Conservation (phyloP, 2,329 filamentous ascomycete species). For the Fusarium falciforme region DNA sequence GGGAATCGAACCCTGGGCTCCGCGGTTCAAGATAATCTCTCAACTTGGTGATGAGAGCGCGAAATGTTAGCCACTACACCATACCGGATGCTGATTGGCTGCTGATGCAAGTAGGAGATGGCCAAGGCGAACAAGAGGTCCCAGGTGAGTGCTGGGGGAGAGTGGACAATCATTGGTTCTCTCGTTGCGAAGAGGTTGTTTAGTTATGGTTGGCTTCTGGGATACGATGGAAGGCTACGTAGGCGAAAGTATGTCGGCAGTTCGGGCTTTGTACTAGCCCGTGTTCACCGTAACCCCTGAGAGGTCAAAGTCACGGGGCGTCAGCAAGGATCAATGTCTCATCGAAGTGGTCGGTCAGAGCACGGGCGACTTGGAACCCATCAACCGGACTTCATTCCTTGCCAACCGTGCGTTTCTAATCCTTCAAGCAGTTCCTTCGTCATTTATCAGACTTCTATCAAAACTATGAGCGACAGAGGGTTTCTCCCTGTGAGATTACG, state of each 20-base stretch:
- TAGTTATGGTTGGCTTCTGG: background rate
- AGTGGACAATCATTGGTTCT: too few species aligned
- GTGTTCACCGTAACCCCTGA: background rate
- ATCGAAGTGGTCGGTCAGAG: background rate
- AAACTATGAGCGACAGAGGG: background rate
- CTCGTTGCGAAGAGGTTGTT: background rate
- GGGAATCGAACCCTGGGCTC: slow-evolving; percentile 46
- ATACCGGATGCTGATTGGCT: slow-evolving; percentile 35
- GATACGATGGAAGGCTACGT: background rate
- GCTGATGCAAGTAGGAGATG: background rate
- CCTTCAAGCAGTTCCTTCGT: background rate
- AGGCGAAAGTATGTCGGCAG: background rate
- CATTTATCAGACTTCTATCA: too few species aligned
- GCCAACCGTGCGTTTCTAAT: too few species aligned
- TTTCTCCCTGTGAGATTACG: too few species aligned
- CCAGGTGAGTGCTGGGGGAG: background rate
- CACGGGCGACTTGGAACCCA: background rate
- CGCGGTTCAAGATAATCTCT: slow-evolving; percentile 35
- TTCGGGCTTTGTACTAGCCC: background rate
- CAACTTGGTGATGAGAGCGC: slow-evolving; percentile 40
- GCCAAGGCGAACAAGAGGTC: background rate
- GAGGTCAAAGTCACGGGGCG: background rate
- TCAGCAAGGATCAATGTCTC: background rate
- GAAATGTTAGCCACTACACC: slow-evolving; percentile 46
- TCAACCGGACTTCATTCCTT: background rate